Conservation (phyloP, 352 stramenopile species). For the Globisporangium irregulare region DNA sequence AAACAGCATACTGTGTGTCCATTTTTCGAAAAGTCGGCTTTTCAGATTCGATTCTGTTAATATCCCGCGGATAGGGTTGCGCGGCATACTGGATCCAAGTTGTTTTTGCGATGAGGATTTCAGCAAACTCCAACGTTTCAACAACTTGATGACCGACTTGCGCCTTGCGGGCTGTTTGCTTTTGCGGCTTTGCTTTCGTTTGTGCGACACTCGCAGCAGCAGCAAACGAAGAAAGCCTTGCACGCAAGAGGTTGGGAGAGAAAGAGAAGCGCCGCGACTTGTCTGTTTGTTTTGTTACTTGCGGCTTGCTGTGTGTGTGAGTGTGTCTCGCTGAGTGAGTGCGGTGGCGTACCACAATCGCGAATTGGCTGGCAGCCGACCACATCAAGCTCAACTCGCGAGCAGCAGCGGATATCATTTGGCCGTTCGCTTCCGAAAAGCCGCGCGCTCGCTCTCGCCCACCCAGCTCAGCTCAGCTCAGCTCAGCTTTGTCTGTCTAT, state of each 20-base stretch:
- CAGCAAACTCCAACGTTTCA: not conserved
- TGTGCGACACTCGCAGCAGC: slow-evolving; percentile 6
- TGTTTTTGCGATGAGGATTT: not conserved
- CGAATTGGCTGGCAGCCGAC: not conserved
- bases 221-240: slow-evolving; percentile 11
- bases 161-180: not conserved
- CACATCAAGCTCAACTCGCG: not conserved
- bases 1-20: not conserved
- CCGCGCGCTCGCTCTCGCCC: not conserved
- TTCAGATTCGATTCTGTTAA: not conserved
- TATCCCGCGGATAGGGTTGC: not conserved
- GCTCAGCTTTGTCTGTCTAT: not conserved
- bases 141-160: slow-evolving; percentile 2
- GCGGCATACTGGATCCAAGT: not conserved
- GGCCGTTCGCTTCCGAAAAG: not conserved
- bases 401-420: not conserved
- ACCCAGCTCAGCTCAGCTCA: not conserved
- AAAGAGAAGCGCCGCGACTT: not conserved
- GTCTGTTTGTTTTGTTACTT: not conserved
- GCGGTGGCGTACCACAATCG: not conserved
- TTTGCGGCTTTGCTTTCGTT: not conserved
- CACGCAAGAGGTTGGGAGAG: not conserved
- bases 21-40: not conserved
- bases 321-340: not conserved
- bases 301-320: not conserved